Conservation (phyloP, 495 filamentous ascomycete genomes). For the Tetracladium setigerum region DNA sequence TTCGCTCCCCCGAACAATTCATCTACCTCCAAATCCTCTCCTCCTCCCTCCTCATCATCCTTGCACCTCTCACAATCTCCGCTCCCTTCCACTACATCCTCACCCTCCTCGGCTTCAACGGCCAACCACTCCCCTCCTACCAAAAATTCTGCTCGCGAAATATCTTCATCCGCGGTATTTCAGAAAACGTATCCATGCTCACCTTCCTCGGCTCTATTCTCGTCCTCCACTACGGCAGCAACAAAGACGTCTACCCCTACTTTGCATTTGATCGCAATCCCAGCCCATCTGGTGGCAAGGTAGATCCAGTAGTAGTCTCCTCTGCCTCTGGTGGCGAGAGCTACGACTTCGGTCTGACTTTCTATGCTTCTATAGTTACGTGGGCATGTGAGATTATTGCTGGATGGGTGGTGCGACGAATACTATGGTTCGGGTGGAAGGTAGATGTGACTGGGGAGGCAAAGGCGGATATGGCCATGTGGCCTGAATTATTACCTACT, state of each 20-base stretch:
- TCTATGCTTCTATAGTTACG: constrained; percentile 50
- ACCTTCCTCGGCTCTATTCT: constrained; percentile 52
- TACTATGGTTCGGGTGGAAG: constrained; percentile 44
- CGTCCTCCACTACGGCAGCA: constrained; percentile 53
- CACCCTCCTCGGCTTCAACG: constrained; percentile 37
- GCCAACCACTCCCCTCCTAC: constrained; percentile 47
- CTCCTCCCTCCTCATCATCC: constrained; percentile 47
- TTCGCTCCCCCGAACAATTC: constrained; percentile 52
- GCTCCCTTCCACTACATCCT: constrained; percentile 43
- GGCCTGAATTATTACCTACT: constrained; percentile 55
- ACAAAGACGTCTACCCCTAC: constrained; percentile 53
- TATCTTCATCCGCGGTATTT: constrained; percentile 53
- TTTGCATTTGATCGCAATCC: constrained; percentile 42
- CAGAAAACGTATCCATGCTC: constrained; percentile 59
- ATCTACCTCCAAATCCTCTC: constrained; percentile 50
- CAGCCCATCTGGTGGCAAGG: background rate
- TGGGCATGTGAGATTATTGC: constrained; percentile 55
- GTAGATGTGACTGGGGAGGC: constrained; percentile 53
- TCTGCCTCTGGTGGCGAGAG: constrained; percentile 27
- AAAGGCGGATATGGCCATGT: constrained; percentile 48
- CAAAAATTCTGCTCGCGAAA: constrained; percentile 51
- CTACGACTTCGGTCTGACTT: constrained; percentile 50
- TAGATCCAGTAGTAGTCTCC: background rate
- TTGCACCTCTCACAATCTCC: constrained; percentile 54
- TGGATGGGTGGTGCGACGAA: constrained; percentile 45